phyloP scores from a whole-genome alignment of 2,329 filamentous ascomycete genomes.

The Colletotrichum eleusines region DNA sequence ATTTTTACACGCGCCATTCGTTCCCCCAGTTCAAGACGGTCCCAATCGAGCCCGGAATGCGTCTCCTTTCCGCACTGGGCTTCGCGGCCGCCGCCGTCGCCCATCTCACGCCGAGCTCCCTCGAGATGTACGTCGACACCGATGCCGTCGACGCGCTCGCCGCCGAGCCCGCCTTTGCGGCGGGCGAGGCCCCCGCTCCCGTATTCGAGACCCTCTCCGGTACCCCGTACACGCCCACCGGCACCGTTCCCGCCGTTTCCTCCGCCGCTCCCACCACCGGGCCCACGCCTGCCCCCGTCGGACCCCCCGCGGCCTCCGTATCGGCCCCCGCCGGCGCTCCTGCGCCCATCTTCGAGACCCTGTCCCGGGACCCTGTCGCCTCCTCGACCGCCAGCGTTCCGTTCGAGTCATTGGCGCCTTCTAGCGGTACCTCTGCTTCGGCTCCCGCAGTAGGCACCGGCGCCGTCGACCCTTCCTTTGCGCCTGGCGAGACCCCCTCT shows the following conservation, averaged over 20 bases:
- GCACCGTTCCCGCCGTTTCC: background rate
- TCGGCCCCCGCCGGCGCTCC: constrained; percentile 19
- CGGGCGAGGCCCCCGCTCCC: constrained; percentile 27
- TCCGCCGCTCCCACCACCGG: background rate
- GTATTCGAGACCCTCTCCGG: constrained; percentile 34
- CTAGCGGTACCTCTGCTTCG: constrained; percentile 1
- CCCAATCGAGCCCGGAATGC: constrained; percentile 10
- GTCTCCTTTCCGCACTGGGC: constrained; percentile 29
- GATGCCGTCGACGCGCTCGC: constrained; percentile 20
- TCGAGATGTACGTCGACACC: constrained; percentile 48
- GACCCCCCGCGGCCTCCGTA: background rate
- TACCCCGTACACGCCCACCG: constrained; percentile 17
- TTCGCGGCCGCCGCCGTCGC: constrained; percentile 38
- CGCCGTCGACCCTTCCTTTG: constrained; percentile 26
- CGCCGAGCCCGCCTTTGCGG: constrained; percentile 23
- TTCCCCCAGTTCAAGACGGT: background rate
- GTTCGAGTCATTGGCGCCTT: background rate
- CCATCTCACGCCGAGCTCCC: constrained; percentile 44
- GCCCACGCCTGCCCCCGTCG: background rate
- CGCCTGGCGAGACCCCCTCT: constrained; percentile 23
- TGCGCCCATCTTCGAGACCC: background rate
- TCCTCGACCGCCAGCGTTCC: background rate
- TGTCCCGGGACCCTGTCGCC: background rate
- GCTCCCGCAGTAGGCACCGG: constrained; percentile 7
- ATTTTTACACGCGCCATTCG: too few relatives aligned